Percentiles rank a stretch among this genome's conserved stretches.
These are phyloP conservation scores for Sporothrix schenckii DNA, from an alignment of 2,329 filamentous ascomycete species.

Conservation along the genomic window DNA sequence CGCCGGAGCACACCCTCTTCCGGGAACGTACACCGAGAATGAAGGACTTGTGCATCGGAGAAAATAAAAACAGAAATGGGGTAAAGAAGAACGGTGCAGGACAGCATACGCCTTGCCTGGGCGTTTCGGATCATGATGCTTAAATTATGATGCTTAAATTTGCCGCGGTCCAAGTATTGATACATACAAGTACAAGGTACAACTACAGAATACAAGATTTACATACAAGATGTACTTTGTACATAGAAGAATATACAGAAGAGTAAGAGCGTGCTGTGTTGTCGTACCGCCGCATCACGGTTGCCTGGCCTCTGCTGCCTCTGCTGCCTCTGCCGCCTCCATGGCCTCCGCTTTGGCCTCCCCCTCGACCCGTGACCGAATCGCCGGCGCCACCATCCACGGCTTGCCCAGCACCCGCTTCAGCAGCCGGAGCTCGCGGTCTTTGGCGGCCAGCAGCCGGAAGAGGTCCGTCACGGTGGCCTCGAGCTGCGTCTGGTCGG, in stretches of 20 bases:
- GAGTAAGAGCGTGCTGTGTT: too few relatives aligned
- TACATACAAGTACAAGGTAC: neutral
- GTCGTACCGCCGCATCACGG: too few relatives aligned
- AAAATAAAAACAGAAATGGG: neutral
- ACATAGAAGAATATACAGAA: neutral
- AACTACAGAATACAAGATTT: neutral
- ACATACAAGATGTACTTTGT: too few relatives aligned
- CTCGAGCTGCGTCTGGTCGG: neutral
- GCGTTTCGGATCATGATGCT: slow-evolving; percentile 6
- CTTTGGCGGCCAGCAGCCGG: slow-evolving; percentile 23
- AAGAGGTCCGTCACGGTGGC: neutral
- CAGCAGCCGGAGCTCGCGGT: neutral
- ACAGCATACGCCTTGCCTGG: neutral
- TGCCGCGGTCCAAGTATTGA: neutral
- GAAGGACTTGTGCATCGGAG: neutral
- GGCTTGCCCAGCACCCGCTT: slow-evolving; percentile 17
- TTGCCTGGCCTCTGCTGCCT: neutral
- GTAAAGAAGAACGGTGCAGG: neutral
- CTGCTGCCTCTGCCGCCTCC: neutral
- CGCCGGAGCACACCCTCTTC: neutral
- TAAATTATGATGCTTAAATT: neutral
- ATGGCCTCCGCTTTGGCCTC: slow-evolving; percentile 1
- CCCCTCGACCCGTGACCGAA: neutral
- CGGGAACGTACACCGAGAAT: neutral
- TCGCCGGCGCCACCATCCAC: slow-evolving; percentile 10